Evolutionary conservation across 768 basidiomycete genomes (phyloP).

Genomic region (Termitomyces sp.): DNA sequence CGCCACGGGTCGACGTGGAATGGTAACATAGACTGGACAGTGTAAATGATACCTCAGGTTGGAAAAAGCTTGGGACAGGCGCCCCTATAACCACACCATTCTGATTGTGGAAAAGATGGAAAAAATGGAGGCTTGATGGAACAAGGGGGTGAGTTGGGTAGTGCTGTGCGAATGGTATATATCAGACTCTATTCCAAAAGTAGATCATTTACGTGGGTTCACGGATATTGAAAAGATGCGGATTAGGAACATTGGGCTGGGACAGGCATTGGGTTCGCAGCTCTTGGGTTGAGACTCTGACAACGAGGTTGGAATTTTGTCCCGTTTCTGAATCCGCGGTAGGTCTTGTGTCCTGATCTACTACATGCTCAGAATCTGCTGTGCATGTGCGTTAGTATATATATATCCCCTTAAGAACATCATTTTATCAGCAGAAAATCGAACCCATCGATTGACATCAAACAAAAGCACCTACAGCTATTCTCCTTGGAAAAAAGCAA

Average conservation of each 20-base stretch:
- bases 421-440: neutral
- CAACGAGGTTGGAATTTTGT: no score
- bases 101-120: neutral
- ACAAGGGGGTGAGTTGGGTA: neutral
- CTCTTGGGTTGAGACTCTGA: neutral
- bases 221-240: neutral
- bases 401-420: neutral
- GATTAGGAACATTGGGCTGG: neutral
- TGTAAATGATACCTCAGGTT: neutral
- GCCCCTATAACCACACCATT: neutral
- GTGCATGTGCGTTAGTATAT: neutral
- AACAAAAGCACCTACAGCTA: neutral
- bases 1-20: neutral
- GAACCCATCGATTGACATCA: neutral
- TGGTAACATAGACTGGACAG: neutral
- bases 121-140: neutral
- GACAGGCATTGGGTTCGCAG: neutral
- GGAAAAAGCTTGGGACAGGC: neutral
- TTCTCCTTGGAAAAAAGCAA: neutral
- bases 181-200: neutral
- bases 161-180: neutral
- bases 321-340: neutral
- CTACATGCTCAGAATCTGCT: neutral
- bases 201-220: neutral
- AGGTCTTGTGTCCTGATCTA: neutral